These are phyloP conservation scores for Dysphania ambrosioides DNA, from an alignment of 148 eudicot genomes.

Conservation along the genomic window DNA sequence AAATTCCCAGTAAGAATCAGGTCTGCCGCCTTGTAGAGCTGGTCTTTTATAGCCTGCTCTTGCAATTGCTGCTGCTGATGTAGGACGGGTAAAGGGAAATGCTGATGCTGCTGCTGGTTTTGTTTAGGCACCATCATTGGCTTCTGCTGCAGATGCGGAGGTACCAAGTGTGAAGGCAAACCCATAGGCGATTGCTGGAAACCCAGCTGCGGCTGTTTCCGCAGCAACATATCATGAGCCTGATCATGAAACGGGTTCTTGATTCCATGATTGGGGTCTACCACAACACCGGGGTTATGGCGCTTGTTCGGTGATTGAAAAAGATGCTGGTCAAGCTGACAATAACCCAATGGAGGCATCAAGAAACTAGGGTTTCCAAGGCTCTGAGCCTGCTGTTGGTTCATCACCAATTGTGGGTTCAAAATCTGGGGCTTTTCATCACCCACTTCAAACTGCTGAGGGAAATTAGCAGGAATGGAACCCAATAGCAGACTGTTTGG, in stretches of 20 bases:
- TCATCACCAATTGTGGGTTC: conserved; percentile 45
- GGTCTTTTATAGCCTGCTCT: conserved; percentile 65
- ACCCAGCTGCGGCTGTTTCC: conserved; percentile 24
- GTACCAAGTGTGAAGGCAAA: conserved; percentile 30
- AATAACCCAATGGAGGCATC: conserved; percentile 34
- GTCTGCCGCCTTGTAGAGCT: conserved; percentile 80
- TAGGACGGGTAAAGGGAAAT: conserved; percentile 9
- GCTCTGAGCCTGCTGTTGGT: conserved; percentile 45
- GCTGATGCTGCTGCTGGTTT: conserved; percentile 11
- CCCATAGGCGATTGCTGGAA: conserved; percentile 19
- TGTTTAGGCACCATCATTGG: conserved; percentile 31
- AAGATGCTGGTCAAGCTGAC: conserved; percentile 35
- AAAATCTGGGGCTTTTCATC: conserved; percentile 52
- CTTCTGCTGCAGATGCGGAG: conserved; percentile 35
- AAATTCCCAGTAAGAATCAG: conserved; percentile 67
- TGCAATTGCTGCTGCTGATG: conserved; percentile 31
- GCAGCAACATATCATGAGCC: conserved; percentile 27
- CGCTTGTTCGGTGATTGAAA: conserved; percentile 54
- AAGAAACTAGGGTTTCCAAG: conserved; percentile 48
- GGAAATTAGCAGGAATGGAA: neutral
- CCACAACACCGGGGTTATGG: conserved; percentile 54
- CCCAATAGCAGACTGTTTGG: neutral
- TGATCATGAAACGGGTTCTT: conserved; percentile 40
- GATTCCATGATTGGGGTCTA: conserved; percentile 25
- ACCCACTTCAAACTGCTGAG: conserved; percentile 22